Conservation (phyloP, 106 monocot species). For the Apostasia ramifera region DNA sequence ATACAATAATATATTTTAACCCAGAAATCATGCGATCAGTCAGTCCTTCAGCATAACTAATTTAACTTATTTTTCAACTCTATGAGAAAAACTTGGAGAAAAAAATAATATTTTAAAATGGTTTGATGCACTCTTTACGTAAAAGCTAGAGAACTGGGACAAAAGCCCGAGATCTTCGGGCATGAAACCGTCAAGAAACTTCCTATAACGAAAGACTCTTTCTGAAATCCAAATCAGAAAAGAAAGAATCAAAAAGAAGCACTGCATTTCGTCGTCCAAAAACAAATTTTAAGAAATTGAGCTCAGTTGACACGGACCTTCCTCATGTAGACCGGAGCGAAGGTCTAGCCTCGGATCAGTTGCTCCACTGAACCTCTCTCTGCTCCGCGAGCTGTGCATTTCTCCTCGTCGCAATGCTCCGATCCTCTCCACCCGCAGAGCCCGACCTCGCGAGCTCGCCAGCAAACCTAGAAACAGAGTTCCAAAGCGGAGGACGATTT, state of each 20-base stretch:
- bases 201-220: no score
- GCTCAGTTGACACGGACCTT: not conserved
- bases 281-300: not conserved
- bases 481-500: not conserved
- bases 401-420: not conserved
- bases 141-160: no score
- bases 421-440: not conserved
- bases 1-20: no score
- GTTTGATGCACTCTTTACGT: no score
- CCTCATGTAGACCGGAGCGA: not conserved
- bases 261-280: not conserved
- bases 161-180: no score
- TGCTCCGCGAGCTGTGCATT: slow-evolving; percentile 1
- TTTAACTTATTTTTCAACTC: no score
- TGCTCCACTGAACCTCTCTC: not conserved
- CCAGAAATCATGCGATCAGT: no score
- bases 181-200: no score
- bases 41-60: no score
- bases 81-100: no score
- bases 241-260: not conserved
- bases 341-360: not conserved
- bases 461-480: not conserved
- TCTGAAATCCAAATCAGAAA: no score
- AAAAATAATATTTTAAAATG: no score
- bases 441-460: not conserved